These are phyloP conservation scores for Nakazawaea pomicola DNA, from an alignment of 805 yeast genomes.

Conservation along the genomic window DNA sequence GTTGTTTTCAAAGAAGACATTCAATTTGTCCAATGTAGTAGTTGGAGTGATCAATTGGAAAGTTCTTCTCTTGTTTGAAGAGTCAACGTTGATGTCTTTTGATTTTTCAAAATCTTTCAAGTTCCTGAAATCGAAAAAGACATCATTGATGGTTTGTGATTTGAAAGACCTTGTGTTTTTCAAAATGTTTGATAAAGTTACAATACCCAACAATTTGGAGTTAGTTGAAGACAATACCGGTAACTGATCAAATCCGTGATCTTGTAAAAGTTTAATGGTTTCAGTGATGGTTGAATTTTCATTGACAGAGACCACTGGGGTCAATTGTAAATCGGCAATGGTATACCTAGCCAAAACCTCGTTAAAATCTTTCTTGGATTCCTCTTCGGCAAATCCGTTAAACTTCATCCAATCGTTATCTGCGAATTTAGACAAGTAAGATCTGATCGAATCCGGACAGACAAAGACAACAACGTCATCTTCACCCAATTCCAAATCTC, in stretches of 20 bases:
- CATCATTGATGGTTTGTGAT: slow-evolving; percentile 47
- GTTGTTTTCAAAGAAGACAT: slow-evolving; percentile 77
- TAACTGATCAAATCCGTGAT: slow-evolving; percentile 79
- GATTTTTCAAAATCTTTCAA: slow-evolving; percentile 64
- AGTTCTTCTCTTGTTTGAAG: slow-evolving; percentile 55
- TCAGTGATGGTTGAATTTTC: slow-evolving; percentile 53
- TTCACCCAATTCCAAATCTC: slow-evolving; percentile 55
- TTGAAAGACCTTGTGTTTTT: slow-evolving; percentile 58
- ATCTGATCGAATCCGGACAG: slow-evolving; percentile 83
- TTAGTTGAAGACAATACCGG: slow-evolving; percentile 58
- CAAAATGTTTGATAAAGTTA: slow-evolving; percentile 69
- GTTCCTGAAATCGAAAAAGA: slow-evolving; percentile 71
- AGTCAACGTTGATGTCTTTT: slow-evolving; percentile 51
- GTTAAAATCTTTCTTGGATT: slow-evolving; percentile 8
- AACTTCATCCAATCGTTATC: slow-evolving; percentile 89
- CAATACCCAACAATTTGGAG: slow-evolving; percentile 67
- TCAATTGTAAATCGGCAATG: slow-evolving; percentile 64
- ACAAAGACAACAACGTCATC: slow-evolving; percentile 74
- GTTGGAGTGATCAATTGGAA: slow-evolving; percentile 62
- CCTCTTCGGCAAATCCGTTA: slow-evolving; percentile 60
- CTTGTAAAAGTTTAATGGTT: slow-evolving; percentile 65
- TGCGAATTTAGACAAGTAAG: slow-evolving; percentile 80
- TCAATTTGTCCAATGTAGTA: slow-evolving; percentile 63
- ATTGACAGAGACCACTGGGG: slow-evolving; percentile 74
- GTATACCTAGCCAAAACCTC: slow-evolving; percentile 38